Evolutionary conservation across 2,329 filamentous ascomycete genomes (phyloP).

Genomic region (Neurospora sp.): DNA sequence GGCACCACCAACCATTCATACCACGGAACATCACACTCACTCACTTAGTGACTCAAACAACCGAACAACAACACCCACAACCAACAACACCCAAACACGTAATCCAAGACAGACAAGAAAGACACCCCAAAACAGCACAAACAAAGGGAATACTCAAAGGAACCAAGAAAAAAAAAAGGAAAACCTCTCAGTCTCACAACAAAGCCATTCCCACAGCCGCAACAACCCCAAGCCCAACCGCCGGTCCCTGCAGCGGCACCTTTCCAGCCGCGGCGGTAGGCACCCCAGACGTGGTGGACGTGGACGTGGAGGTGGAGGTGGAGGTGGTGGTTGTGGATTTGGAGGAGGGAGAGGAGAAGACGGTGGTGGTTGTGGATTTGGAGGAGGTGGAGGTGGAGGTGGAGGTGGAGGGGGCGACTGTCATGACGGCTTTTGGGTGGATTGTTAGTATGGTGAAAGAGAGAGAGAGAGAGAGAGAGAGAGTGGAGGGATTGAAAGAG

Average conservation of each 20-base stretch:
- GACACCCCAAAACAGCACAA: neutral
- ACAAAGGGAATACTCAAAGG: neutral
- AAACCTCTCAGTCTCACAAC: neutral
- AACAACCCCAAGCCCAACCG: neutral
- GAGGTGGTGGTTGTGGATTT: too few relatives aligned
- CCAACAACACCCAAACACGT: too few relatives aligned
- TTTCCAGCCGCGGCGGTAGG: neutral
- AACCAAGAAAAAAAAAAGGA: neutral
- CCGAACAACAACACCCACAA: too few relatives aligned
- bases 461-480: too few relatives aligned
- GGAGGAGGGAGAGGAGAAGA: neutral
- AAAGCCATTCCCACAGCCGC: neutral
- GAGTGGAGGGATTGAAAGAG: neutral
- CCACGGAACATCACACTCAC: neutral
- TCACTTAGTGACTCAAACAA: too few relatives aligned
- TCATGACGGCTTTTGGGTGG: neutral
- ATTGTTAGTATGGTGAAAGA: neutral
- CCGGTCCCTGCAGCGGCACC: neutral
- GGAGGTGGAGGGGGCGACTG: neutral
- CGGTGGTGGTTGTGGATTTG: neutral
- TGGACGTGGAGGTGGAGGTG: neutral
- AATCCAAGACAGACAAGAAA: neutral
- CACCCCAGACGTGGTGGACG: neutral
- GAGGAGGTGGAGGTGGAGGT: neutral
- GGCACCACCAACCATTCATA: too few relatives aligned